Evolutionary conservation across 345 rosid species (phyloP).

Genomic region (Firmiana major): DNA sequence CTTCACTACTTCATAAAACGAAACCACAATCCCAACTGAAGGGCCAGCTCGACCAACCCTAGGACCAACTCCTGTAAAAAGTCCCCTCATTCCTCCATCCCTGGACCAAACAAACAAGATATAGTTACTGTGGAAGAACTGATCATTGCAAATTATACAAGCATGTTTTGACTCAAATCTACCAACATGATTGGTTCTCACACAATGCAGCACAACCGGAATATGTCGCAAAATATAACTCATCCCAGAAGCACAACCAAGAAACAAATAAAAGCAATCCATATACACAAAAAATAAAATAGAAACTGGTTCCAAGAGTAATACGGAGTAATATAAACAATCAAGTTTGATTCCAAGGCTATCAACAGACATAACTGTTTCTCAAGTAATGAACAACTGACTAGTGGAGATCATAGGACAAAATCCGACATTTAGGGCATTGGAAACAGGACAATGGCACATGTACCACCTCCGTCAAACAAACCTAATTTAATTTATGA

Average conservation of each 20-base stretch:
- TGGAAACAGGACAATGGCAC: not conserved
- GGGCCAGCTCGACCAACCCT: constrained; percentile 92
- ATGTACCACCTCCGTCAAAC: not conserved
- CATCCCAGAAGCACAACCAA: not conserved
- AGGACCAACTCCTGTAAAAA: constrained; percentile 90
- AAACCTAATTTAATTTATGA: constrained; percentile 4
- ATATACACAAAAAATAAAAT: not conserved
- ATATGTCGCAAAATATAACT: not conserved
- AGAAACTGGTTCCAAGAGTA: not conserved
- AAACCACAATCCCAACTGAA: constrained; percentile 91
- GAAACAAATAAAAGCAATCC: not conserved
- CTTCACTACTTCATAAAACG: constrained; percentile 87
- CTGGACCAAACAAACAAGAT: constrained; percentile 34
- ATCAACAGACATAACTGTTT: not conserved
- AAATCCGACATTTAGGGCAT: not conserved
- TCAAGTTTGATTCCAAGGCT: not conserved
- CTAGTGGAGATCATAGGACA: not conserved
- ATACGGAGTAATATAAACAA: not conserved
- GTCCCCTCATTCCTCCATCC: constrained; percentile 77
- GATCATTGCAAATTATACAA: not conserved
- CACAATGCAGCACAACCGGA: not conserved
- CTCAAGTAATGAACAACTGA: not conserved
- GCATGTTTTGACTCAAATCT: not conserved
- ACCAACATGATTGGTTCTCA: not conserved
- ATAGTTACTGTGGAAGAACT: not conserved